phyloP scores from a whole-genome alignment of 2,329 filamentous ascomycete genomes.

The Coleophoma cylindrospora region DNA sequence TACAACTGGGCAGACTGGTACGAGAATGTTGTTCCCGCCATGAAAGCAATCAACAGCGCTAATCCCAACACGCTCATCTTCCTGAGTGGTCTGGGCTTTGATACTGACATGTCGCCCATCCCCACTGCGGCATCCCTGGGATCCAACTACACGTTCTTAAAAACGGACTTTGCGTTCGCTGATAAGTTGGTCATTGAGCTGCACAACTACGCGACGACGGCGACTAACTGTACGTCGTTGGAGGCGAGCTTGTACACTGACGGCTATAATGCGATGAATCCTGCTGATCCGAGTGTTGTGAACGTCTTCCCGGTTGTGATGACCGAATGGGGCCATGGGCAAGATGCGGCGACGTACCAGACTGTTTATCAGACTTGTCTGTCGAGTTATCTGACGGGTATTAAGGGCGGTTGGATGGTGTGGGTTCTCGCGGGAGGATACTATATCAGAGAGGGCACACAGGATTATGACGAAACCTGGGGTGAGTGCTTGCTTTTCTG shows the following conservation, averaged over 20 bases:
- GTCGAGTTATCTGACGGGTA: constrained; percentile 39
- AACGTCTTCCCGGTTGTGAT: constrained; percentile 33
- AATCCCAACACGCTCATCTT: constrained; percentile 40
- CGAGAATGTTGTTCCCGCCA: constrained; percentile 33
- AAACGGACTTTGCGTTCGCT: constrained; percentile 31
- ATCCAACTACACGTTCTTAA: constrained; percentile 30
- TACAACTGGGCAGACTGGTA: constrained; percentile 43
- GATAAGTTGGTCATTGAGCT: constrained; percentile 42
- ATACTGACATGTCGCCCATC: constrained; percentile 33
- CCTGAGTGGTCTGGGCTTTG: constrained; percentile 41
- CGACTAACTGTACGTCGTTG: constrained; percentile 31
- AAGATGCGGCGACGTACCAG: constrained; percentile 40
- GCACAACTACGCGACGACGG: constrained; percentile 38
- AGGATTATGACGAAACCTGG: constrained; percentile 54
- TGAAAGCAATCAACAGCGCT: constrained; percentile 33
- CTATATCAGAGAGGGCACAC: constrained; percentile 45
- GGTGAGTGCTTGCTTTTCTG: constrained; percentile 33
- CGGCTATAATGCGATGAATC: constrained; percentile 36
- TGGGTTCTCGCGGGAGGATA: constrained; percentile 57
- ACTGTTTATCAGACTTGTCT: constrained; percentile 48
- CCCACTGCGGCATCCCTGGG: constrained; percentile 28
- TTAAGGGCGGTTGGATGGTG: constrained; percentile 50
- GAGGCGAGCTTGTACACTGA: constrained; percentile 28
- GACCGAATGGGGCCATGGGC: constrained; percentile 41
- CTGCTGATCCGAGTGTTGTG: constrained; percentile 22